A percentile compares a stretch with the other conserved stretches of the same genome.
Conservation (phyloP, 179 eudicot genomes). For the Silene coronaria region DNA sequence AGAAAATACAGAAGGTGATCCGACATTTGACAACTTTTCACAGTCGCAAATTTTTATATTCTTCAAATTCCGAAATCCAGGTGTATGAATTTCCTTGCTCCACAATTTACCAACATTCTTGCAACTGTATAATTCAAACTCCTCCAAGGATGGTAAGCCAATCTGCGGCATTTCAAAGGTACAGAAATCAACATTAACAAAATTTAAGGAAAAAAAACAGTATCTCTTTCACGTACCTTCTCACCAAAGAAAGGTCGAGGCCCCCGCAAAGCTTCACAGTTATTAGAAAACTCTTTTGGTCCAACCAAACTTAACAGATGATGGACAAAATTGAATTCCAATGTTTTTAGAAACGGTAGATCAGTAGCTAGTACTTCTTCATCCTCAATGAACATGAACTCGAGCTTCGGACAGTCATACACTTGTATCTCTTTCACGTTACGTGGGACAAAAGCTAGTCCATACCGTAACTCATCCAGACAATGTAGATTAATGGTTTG, state of each 20-base stretch:
- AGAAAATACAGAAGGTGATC: not conserved
- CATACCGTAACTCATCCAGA: not conserved
- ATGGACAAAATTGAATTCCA: too few relatives aligned
- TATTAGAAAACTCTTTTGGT: too few relatives aligned
- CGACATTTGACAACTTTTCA: not conserved
- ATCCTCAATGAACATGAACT: too few relatives aligned
- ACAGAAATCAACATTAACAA: too few relatives aligned
- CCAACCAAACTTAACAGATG: too few relatives aligned
- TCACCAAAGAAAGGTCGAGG: too few relatives aligned
- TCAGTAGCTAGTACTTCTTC: too few relatives aligned
- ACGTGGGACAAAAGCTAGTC: not conserved
- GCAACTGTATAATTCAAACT: not conserved
- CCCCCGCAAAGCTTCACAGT: too few relatives aligned
- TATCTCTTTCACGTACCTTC: too few relatives aligned
- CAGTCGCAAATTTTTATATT: not conserved
- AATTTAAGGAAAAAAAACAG: too few relatives aligned
- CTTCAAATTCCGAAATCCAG: not conserved
- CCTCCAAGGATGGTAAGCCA: not conserved
- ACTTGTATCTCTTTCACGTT: not conserved
- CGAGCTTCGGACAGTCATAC: not conserved
- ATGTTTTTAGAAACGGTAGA: too few relatives aligned
- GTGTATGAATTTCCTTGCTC: not conserved
- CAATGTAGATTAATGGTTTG: not conserved
- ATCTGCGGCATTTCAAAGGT: not conserved
- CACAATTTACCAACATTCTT: not conserved